Percentiles rank a stretch among this genome's conserved stretches.
These are phyloP conservation scores for Neonectria ditissima DNA, from an alignment of 2,329 filamentous ascomycete species.

Conservation along the genomic window DNA sequence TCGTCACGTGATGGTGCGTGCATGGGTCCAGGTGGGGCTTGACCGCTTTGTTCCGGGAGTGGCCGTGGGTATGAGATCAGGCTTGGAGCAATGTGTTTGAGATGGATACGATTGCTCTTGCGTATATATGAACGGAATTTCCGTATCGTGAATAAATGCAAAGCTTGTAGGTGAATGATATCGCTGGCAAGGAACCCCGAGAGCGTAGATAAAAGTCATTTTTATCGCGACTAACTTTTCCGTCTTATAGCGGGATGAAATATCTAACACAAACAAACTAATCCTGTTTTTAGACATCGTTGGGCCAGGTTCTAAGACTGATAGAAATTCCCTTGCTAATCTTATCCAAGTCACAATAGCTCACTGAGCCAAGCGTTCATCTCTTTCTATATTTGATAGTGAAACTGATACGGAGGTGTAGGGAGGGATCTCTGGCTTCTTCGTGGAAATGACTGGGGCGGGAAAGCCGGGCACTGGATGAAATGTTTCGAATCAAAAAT, in stretches of 20 bases:
- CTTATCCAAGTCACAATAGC: no score
- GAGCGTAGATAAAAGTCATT: neutral
- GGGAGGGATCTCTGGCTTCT: no score
- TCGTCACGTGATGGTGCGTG: conserved; percentile 33
- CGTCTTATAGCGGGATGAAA: no score
- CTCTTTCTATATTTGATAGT: no score
- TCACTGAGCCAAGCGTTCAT: no score
- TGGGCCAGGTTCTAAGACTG: no score
- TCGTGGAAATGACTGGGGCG: neutral
- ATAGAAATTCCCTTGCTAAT: no score
- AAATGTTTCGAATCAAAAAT: neutral
- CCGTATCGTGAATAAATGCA: neutral
- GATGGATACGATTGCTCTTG: neutral
- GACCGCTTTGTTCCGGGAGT: conserved; percentile 1
- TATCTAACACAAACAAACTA: no score
- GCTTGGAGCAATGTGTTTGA: neutral
- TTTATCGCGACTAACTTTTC: neutral
- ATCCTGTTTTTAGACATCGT: no score
- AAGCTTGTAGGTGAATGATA: neutral
- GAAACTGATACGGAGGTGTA: no score
- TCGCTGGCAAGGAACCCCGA: neutral
- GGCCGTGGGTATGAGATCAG: neutral
- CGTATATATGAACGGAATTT: neutral
- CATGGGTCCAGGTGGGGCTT: conserved; percentile 6
- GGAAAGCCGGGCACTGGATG: neutral